Conservation (phyloP, 495 filamentous ascomycete species). For the Cercophora scortea region DNA sequence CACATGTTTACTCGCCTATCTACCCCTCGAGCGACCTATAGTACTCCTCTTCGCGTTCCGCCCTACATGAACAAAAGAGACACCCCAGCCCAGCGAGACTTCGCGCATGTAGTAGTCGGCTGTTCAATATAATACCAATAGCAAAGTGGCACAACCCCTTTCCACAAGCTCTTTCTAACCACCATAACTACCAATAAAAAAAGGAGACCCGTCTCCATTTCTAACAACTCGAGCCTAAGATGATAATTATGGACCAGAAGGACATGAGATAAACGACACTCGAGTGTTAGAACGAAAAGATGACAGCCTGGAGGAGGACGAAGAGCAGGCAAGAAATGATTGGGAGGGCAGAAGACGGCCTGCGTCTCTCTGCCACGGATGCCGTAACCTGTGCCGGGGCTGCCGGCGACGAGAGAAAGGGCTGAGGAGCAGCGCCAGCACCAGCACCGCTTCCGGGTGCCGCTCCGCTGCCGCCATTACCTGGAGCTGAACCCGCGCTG, state of each 20-base stretch:
- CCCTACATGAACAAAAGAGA: too few relatives aligned
- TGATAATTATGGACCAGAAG: neutral
- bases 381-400: constrained; percentile 13
- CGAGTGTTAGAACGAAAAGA: neutral
- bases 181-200: constrained; percentile 7
- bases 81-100: too few relatives aligned
- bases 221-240: constrained; percentile 1
- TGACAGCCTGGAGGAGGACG: constrained; percentile 2
- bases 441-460: constrained; percentile 7
- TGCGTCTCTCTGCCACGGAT: constrained; percentile 6
- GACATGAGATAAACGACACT: neutral
- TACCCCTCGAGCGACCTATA: too few relatives aligned
- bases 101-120: constrained; percentile 1
- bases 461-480: constrained; percentile 4
- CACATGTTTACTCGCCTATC: too few relatives aligned
- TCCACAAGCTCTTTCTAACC: constrained; percentile 3
- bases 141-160: neutral
- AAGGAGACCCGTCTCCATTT: constrained; percentile 1
- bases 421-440: neutral
- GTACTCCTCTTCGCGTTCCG: neutral
- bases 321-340: constrained; percentile 1
- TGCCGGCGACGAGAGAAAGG: neutral
- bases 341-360: constrained; percentile 5
- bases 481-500: neutral
- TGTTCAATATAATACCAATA: constrained; percentile 9